A percentile compares a stretch with the other conserved stretches of the same genome.
These are phyloP conservation scores for Alloascoidea africana DNA, from an alignment of 805 yeast species.

Conservation along the genomic window DNA sequence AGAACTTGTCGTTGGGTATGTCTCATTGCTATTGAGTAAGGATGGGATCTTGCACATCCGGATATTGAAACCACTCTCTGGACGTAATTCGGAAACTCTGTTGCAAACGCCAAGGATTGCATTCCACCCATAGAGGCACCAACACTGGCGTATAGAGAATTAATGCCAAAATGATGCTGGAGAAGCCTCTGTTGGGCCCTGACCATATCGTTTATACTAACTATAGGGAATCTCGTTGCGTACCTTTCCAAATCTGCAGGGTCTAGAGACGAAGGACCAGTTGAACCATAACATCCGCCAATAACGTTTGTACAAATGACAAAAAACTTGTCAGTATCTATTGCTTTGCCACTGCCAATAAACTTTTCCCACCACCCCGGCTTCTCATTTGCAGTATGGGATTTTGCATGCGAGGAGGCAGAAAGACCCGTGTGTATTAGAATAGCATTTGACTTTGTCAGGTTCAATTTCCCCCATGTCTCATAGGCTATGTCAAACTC, in stretches of 20 bases:
- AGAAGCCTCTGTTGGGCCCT: slow-evolving; percentile 71
- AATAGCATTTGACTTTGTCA: slow-evolving; percentile 52
- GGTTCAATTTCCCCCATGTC: slow-evolving; percentile 72
- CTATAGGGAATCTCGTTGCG: slow-evolving; percentile 78
- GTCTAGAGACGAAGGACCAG: slow-evolving; percentile 77
- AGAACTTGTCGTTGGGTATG: slow-evolving; percentile 86
- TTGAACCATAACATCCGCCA: slow-evolving; percentile 92
- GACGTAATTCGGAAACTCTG: slow-evolving; percentile 69
- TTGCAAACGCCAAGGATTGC: slow-evolving; percentile 83
- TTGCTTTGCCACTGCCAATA: slow-evolving; percentile 52
- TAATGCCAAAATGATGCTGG: slow-evolving; percentile 42
- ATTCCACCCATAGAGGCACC: slow-evolving; percentile 99
- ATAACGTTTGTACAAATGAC: slow-evolving; percentile 82
- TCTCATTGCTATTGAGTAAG: slow-evolving; percentile 85
- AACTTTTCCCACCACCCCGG: slow-evolving; percentile 96
- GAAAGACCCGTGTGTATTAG: slow-evolving; percentile 83
- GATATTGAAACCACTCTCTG: slow-evolving; percentile 64
- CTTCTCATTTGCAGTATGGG: slow-evolving; percentile 50
- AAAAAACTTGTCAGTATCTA: slow-evolving; percentile 73
- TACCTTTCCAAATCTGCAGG: slow-evolving; percentile 54
- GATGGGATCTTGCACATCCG: slow-evolving; percentile 91
- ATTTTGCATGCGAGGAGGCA: slow-evolving; percentile 87
- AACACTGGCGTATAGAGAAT: slow-evolving; percentile 57
- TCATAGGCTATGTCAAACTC: slow-evolving; percentile 80
- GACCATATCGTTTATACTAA: slow-evolving; percentile 82